Conservation (phyloP, 1,284 basidiomycete species). For the Pseudozyma hubeiensis region DNA sequence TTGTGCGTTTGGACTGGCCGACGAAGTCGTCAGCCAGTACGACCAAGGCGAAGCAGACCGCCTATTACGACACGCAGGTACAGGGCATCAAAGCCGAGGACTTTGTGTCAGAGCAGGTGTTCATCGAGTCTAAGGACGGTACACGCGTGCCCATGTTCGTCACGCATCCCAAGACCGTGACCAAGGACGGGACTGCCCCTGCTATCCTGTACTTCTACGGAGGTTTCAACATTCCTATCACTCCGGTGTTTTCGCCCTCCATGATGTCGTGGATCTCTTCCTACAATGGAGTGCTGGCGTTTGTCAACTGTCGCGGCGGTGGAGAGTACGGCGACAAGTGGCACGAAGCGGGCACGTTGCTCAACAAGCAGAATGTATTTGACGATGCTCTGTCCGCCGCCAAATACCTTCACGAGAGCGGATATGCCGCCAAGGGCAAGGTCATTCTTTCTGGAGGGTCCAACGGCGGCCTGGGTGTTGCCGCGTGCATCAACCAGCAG, state of each 20-base stretch:
- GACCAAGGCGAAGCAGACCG: constrained; percentile 63
- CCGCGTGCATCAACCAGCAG: constrained; percentile 82
- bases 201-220: constrained; percentile 80
- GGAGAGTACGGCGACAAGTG: constrained; percentile 82
- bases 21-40: constrained; percentile 57
- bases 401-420: constrained; percentile 79
- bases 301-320: constrained; percentile 77
- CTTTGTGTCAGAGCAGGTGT: constrained; percentile 78
- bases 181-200: constrained; percentile 80
- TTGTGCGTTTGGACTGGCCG: constrained; percentile 67
- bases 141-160: constrained; percentile 88
- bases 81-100: constrained; percentile 78
- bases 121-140: constrained; percentile 78
- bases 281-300: constrained; percentile 80
- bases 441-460: constrained; percentile 77
- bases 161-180: constrained; percentile 79
- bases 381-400: constrained; percentile 75
- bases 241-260: constrained; percentile 78
- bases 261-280: constrained; percentile 81
- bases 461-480: constrained; percentile 77
- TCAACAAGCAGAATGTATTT: constrained; percentile 76
- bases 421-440: constrained; percentile 78
- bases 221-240: constrained; percentile 75
- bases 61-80: constrained; percentile 76
- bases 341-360: constrained; percentile 65